Conservation (phyloP, 257 asterid species). For the Orobanche coerulescens region DNA sequence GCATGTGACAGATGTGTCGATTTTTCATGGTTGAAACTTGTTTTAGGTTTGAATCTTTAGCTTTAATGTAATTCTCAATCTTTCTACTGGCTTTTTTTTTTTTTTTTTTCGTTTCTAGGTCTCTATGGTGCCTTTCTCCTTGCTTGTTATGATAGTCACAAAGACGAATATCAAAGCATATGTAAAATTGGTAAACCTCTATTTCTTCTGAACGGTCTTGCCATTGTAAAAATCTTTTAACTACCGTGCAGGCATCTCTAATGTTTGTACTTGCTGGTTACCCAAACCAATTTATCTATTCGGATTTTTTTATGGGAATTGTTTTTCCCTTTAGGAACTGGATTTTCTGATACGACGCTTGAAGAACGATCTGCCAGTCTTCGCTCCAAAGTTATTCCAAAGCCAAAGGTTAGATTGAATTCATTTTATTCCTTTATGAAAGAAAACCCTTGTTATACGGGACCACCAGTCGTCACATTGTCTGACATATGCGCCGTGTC, state of each 20-base stretch:
- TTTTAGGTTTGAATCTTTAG: background rate
- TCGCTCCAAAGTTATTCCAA: conserved; percentile 68
- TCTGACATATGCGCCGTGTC: conserved; percentile 23
- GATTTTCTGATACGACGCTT: conserved; percentile 83
- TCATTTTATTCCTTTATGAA: background rate
- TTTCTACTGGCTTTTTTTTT: no score
- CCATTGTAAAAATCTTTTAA: conserved; percentile 9
- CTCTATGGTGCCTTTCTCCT: conserved; percentile 93
- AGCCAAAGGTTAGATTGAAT: conserved; percentile 60
- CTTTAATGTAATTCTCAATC: background rate
- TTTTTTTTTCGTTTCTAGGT: no score
- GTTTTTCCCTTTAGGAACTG: conserved; percentile 58
- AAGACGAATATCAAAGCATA: conserved; percentile 90
- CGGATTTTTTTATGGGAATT: conserved; percentile 11
- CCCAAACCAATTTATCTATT: background rate
- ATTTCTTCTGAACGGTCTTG: conserved; percentile 22
- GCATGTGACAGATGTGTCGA: background rate
- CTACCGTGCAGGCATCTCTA: conserved; percentile 6
- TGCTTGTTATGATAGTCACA: conserved; percentile 82
- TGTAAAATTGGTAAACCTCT: conserved; percentile 78
- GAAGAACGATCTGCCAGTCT: conserved; percentile 86
- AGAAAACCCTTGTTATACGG: background rate
- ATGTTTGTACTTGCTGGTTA: conserved; percentile 13
- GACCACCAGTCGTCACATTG: background rate
- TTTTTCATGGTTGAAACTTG: background rate